phyloP scores from a whole-genome alignment of 139 green algal genomes.

The Mesotaenium endlicherianum region DNA sequence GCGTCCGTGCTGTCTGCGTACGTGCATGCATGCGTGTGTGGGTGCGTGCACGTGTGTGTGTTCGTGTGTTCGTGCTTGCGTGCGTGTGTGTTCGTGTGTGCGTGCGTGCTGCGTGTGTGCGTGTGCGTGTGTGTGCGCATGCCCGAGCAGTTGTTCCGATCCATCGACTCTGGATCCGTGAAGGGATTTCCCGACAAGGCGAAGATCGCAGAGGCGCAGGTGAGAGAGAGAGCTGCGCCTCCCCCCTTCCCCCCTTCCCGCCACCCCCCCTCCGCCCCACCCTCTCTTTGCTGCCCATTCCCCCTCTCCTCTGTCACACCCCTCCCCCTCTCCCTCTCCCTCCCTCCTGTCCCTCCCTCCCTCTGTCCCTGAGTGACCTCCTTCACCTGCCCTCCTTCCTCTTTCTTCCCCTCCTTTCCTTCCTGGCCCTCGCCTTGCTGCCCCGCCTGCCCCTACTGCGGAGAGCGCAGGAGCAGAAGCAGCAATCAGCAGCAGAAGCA shows the following conservation, averaged over 20 bases:
- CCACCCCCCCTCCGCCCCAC: not conserved
- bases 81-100: too few species aligned
- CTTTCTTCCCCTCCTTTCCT: not conserved
- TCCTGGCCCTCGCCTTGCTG: too few species aligned
- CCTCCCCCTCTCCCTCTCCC: not conserved
- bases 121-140: too few species aligned
- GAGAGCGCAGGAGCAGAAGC: too few species aligned
- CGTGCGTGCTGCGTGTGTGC: too few species aligned
- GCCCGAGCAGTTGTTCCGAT: slow-evolving; percentile 54
- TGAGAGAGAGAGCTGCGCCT: too few species aligned
- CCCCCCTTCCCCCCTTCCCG: not conserved
- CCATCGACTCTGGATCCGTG: slow-evolving; percentile 53
- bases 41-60: too few species aligned
- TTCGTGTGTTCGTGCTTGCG: too few species aligned
- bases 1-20: too few species aligned
- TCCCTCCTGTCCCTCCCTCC: not conserved
- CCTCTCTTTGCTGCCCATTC: not conserved
- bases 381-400: not conserved
- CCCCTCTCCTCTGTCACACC: not conserved
- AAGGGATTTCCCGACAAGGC: slow-evolving; percentile 18
- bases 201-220: not conserved
- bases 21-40: too few species aligned
- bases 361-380: not conserved
- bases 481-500: too few species aligned
- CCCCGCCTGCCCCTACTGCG: too few species aligned